Conservation (phyloP, 2,329 filamentous ascomycete species). For the Furcasterigmium sp. region DNA sequence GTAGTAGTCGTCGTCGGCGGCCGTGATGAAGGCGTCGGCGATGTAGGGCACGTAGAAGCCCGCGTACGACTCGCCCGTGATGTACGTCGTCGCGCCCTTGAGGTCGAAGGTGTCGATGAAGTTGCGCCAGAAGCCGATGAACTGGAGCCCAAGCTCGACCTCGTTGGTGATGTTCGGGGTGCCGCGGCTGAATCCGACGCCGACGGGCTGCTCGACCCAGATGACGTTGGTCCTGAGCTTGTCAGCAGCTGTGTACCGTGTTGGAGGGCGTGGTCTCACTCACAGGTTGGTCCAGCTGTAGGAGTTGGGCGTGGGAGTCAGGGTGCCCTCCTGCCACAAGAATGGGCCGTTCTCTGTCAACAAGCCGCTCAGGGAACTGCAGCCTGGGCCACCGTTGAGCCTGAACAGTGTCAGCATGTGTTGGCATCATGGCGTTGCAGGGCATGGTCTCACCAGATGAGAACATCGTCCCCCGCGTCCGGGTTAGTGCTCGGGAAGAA, state of each 20-base stretch:
- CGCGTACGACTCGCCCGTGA: slow-evolving; percentile 66
- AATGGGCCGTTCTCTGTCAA: slow-evolving; percentile 76
- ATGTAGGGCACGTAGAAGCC: slow-evolving; percentile 68
- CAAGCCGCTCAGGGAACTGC: slow-evolving; percentile 60
- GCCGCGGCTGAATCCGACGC: slow-evolving; percentile 66
- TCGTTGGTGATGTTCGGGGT: slow-evolving; percentile 59
- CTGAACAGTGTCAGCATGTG: not conserved
- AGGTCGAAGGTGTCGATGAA: slow-evolving; percentile 66
- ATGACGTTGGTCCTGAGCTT: slow-evolving; percentile 58
- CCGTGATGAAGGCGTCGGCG: slow-evolving; percentile 65
- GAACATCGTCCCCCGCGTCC: slow-evolving; percentile 48
- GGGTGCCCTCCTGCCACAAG: slow-evolving; percentile 65
- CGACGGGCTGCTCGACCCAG: slow-evolving; percentile 64
- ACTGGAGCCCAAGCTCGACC: slow-evolving; percentile 64
- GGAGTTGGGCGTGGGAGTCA: slow-evolving; percentile 56
- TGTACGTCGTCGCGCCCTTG: slow-evolving; percentile 65
- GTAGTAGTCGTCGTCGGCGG: slow-evolving; percentile 60
- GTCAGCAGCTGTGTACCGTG: not conserved
- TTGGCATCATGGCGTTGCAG: rapidly evolving
- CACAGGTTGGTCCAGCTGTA: slow-evolving; percentile 66
- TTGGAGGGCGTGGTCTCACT: not conserved
- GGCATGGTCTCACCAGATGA: slow-evolving; percentile 53
- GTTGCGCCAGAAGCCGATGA: slow-evolving; percentile 77
- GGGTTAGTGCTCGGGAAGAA: slow-evolving; percentile 56
- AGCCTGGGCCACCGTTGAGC: slow-evolving; percentile 33